These are phyloP conservation scores for Novymonas esmeraldas DNA, from an alignment of 208 protist species.

Conservation along the genomic window DNA sequence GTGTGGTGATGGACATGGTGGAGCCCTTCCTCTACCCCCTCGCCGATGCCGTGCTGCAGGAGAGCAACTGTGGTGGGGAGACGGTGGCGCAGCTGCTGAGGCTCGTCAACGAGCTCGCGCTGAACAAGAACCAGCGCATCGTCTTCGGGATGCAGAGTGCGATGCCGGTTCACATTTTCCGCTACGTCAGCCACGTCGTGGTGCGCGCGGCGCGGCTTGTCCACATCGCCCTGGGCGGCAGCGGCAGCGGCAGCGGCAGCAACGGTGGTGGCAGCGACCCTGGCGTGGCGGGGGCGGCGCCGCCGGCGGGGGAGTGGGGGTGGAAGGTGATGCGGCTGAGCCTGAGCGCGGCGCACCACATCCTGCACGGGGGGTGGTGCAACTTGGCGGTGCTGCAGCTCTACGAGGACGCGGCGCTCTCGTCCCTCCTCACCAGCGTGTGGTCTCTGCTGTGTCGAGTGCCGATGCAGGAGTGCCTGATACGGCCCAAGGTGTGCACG, in stretches of 20 bases:
- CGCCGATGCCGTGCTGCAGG: slow-evolving; percentile 23
- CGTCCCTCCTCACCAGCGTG: slow-evolving; percentile 28
- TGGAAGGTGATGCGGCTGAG: slow-evolving; percentile 48
- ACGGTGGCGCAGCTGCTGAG: slow-evolving; percentile 29
- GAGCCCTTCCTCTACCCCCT: slow-evolving; percentile 31
- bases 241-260: background rate
- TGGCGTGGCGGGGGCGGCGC: background rate
- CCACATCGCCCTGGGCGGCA: background rate
- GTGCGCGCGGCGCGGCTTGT: slow-evolving; percentile 17
- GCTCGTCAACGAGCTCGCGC: slow-evolving; percentile 40
- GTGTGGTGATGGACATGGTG: slow-evolving; percentile 36
- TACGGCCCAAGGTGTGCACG: slow-evolving; percentile 45
- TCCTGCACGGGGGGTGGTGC: slow-evolving; percentile 62
- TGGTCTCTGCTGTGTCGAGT: slow-evolving; percentile 42
- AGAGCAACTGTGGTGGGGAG: slow-evolving; percentile 9
- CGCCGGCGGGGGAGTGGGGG: slow-evolving; percentile 47
- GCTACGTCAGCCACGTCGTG: slow-evolving; percentile 26
- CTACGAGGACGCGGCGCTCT: slow-evolving; percentile 48
- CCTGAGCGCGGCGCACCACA: slow-evolving; percentile 40
- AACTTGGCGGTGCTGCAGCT: slow-evolving; percentile 60
- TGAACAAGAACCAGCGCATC: slow-evolving; percentile 50
- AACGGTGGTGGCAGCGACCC: too few species aligned
- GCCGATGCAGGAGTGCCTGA: slow-evolving; percentile 24
- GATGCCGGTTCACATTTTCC: slow-evolving; percentile 30
- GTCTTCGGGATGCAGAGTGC: slow-evolving; percentile 34